Percentiles rank a stretch among this genome's conserved stretches.
phyloP scores from a whole-genome alignment of 2,329 filamentous ascomycete species.

The Colletotrichum sp. region DNA sequence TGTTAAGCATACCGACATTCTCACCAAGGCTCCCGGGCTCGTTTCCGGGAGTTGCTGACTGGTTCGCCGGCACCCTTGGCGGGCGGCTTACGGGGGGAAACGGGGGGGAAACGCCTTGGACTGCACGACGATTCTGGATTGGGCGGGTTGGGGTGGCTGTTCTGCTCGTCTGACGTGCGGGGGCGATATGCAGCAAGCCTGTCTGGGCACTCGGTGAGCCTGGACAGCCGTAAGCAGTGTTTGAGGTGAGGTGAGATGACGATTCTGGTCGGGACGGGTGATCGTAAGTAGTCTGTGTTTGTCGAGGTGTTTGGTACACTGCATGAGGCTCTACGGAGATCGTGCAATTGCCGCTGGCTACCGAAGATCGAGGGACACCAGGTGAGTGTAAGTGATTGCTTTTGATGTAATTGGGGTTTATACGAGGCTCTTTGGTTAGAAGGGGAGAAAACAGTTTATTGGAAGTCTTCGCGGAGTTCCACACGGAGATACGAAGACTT shows the following conservation, averaged over 20 bases:
- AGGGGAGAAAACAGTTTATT: neutral
- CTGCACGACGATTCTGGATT: neutral
- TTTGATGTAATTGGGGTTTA: neutral
- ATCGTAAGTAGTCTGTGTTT: neutral
- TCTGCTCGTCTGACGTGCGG: neutral
- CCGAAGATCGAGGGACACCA: neutral
- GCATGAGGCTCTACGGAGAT: neutral
- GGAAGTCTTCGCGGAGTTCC: neutral
- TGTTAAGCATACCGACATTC: conserved; percentile 20
- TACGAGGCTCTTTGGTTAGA: neutral
- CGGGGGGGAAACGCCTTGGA: neutral
- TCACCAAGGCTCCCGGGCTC: neutral
- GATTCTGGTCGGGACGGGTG: neutral
- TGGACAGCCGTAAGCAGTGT: neutral
- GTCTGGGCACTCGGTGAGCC: neutral
- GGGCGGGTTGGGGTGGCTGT: neutral
- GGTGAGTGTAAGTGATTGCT: neutral
- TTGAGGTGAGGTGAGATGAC: neutral
- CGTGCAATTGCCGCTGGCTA: neutral
- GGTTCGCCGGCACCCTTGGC: neutral
- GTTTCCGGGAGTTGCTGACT: neutral
- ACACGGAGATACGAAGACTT: neutral
- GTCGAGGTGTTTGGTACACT: neutral
- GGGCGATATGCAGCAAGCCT: neutral
- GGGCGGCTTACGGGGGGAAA: neutral